Evolutionary conservation across 23 red algal genomes (phyloP).

Genomic region (Cyanidiococcus yangmingshanensis): DNA sequence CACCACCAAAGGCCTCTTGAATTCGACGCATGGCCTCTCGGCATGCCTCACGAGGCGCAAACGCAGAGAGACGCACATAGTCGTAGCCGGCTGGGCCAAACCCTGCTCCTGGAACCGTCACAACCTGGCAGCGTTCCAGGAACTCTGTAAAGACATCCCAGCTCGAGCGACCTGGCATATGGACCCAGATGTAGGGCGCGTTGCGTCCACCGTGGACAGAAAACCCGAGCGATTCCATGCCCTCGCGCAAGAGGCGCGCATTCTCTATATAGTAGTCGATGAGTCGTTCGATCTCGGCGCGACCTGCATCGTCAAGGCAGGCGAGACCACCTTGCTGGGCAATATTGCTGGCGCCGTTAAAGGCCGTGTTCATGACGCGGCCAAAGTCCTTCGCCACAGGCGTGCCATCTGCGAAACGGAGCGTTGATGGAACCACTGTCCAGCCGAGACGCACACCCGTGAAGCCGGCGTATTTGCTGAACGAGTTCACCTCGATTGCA

Average conservation of each 20-base stretch:
- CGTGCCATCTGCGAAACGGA: slow-evolving; percentile 77
- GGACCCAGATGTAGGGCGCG: slow-evolving; percentile 94
- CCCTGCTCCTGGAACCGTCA: slow-evolving; percentile 91
- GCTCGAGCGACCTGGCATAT: slow-evolving; percentile 59
- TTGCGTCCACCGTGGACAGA: slow-evolving; percentile 75
- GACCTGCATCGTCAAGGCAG: slow-evolving; percentile 60
- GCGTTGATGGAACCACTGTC: slow-evolving; percentile 72
- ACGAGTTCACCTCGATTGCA: slow-evolving; percentile 86
- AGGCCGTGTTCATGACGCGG: slow-evolving; percentile 89
- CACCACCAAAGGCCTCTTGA: slow-evolving; percentile 29
- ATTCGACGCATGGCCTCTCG: slow-evolving; percentile 65
- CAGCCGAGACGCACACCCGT: slow-evolving; percentile 96
- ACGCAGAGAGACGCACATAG: slow-evolving; percentile 81
- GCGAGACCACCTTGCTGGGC: slow-evolving; percentile 83
- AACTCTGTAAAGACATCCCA: slow-evolving; percentile 95
- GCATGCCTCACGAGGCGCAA: slow-evolving; percentile 66
- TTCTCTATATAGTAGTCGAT: slow-evolving; percentile 87
- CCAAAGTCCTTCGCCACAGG: slow-evolving; percentile 81
- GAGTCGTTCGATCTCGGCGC: slow-evolving; percentile 56
- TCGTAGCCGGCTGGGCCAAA: slow-evolving; percentile 87
- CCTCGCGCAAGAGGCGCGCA: slow-evolving; percentile 49
- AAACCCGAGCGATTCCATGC: slow-evolving; percentile 73
- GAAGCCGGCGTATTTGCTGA: slow-evolving; percentile 98
- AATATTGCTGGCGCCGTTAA: slow-evolving; percentile 95
- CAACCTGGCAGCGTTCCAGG: slow-evolving; percentile 75